Evolutionary conservation across 768 basidiomycete species (phyloP).

Genomic region (Macrolepiota fuliginosa): DNA sequence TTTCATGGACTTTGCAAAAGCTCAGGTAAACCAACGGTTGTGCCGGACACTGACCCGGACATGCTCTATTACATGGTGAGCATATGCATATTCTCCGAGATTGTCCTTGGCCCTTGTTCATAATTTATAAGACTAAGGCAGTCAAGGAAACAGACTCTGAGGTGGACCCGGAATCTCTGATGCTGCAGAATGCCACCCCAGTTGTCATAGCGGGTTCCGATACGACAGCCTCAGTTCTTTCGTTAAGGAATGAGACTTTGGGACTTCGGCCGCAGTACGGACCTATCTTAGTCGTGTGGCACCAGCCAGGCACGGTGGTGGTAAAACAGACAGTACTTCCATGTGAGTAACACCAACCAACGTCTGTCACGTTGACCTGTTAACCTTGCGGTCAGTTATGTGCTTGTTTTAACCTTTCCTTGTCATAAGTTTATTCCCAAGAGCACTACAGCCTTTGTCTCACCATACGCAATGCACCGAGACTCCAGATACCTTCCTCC

Average conservation of each 20-base stretch:
- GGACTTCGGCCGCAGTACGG: background rate
- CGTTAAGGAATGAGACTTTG: background rate
- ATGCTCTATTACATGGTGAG: background rate
- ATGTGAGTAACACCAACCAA: no score
- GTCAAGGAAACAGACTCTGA: background rate
- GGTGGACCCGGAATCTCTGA: background rate
- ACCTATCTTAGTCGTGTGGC: background rate
- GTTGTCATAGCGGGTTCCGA: background rate
- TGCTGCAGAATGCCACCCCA: background rate
- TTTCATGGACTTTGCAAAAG: background rate
- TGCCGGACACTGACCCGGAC: background rate
- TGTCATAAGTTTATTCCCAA: conserved; percentile 32
- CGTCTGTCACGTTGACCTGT: no score
- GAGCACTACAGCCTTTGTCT: conserved; percentile 33
- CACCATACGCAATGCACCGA: conserved; percentile 34
- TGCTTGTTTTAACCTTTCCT: background rate
- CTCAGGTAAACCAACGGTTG: background rate
- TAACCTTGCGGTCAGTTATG: no score
- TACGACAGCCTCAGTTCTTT: background rate
- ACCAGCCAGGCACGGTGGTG: no score
- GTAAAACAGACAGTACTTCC: no score
- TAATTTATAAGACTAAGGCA: background rate
- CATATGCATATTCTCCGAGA: background rate
- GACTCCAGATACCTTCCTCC: conserved; percentile 36
- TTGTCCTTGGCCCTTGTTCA: background rate